Percentiles rank a stretch among this genome's conserved stretches.
These are phyloP conservation scores for Mortierella alpina DNA, from an alignment of 192 early-diverging fungal genomes.

Conservation along the genomic window DNA sequence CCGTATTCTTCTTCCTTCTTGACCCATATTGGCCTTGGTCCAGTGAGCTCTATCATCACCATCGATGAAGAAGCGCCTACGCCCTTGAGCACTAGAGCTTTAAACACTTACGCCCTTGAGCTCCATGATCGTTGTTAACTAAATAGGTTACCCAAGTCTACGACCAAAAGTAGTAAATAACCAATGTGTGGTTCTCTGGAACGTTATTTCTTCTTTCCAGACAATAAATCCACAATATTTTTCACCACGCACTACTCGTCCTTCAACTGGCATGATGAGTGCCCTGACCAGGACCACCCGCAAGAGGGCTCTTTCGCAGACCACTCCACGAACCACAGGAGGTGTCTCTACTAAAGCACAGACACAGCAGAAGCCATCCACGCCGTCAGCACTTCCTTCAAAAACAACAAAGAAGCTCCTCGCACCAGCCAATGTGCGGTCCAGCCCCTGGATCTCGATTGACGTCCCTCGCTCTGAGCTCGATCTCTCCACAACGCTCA, in stretches of 20 bases:
- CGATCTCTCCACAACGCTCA: constrained; percentile 81
- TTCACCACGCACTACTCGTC: neutral
- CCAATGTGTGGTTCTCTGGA: too few relatives aligned
- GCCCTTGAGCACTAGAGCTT: too few relatives aligned
- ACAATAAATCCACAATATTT: neutral
- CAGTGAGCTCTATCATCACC: too few relatives aligned
- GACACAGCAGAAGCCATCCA: neutral
- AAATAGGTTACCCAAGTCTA: too few relatives aligned
- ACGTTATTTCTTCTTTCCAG: neutral
- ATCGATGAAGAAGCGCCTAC: too few relatives aligned
- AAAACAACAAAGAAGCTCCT: neutral
- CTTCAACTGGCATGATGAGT: constrained; percentile 15
- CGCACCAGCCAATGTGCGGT: constrained; percentile 1
- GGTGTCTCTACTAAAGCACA: neutral
- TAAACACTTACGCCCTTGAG: too few relatives aligned
- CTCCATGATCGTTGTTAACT: too few relatives aligned
- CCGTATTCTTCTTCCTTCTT: too few relatives aligned
- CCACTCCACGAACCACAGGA: neutral
- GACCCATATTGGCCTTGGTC: too few relatives aligned
- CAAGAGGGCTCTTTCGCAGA: constrained; percentile 20
- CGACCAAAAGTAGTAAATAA: too few relatives aligned
- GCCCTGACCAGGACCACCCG: constrained; percentile 35
- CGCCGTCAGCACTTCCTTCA: neutral
- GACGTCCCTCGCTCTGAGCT: constrained; percentile 70
- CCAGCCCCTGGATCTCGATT: constrained; percentile 20